A percentile compares a stretch with the other conserved stretches of the same genome.
Conservation (phyloP, 768 basidiomycete species). For the Imleria badia region DNA sequence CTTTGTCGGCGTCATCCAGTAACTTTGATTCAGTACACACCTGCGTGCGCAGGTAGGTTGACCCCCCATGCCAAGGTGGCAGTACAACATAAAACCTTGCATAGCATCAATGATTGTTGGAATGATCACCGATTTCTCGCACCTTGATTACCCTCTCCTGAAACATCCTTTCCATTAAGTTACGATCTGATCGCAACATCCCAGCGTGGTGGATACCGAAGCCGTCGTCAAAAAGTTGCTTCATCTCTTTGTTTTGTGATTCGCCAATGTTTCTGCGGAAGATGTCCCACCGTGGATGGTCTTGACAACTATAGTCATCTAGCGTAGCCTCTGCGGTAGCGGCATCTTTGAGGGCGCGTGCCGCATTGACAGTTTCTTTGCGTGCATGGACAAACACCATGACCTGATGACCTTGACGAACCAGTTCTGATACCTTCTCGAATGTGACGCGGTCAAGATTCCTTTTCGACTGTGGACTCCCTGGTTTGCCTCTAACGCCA, state of each 20-base stretch:
- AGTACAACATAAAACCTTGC: conserved; percentile 93
- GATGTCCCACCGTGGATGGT: conserved; percentile 73
- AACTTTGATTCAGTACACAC: conserved; percentile 39
- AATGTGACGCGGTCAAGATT: conserved; percentile 89
- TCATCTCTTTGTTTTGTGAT: conserved; percentile 96
- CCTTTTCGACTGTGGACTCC: conserved; percentile 67
- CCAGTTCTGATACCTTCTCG: conserved; percentile 86
- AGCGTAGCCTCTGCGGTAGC: conserved; percentile 66
- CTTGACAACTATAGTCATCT: conserved; percentile 79
- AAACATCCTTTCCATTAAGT: conserved; percentile 94
- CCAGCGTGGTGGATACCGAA: conserved; percentile 99
- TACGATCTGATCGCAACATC: conserved; percentile 92
- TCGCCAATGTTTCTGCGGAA: conserved; percentile 78
- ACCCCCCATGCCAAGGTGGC: conserved; percentile 99
- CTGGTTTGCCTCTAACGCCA: conserved; percentile 86
- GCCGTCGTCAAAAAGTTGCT: conserved; percentile 84
- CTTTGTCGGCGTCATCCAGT: conserved; percentile 9
- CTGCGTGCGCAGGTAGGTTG: conserved; percentile 96
- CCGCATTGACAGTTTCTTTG: conserved; percentile 96
- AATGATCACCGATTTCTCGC: background rate
- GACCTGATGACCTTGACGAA: conserved; percentile 92
- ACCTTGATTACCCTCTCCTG: conserved; percentile 91
- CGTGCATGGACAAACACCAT: conserved; percentile 99
- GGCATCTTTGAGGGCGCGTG: conserved; percentile 75
- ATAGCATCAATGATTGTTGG: background rate